Base-by-base conservation (phyloP, 176 grass and related monocot genomes). In the Aegilops bicornis region DNA sequence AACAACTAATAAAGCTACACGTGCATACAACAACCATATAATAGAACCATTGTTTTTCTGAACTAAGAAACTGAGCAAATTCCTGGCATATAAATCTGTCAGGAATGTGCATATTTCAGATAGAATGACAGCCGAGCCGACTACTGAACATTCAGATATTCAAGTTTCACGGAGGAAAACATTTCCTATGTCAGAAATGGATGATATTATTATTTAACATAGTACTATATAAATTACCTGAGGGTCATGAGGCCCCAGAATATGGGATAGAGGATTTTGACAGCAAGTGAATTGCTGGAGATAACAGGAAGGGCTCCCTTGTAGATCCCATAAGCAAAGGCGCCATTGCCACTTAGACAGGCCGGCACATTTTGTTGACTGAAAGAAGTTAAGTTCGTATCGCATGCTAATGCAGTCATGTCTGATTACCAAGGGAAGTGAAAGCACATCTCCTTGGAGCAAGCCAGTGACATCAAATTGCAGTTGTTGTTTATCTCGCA, bases 221-320 rank as follows among this genome's bases (percentile, higher is more conserved):
- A 61, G 6, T 31, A 15, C 1, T 17, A 58, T 23, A 11, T 73
- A 50, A 42, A 54, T 83, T 94, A 98, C 96, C 96, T 98, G 68
- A 98, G 94, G 59, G 93, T 92, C 92, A 98, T 98, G 19, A 98
- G 96, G 43, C 96, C 96, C 96, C 96, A 98, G 62, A 98, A 98
- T 88, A 98, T 96, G 42, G 96, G 96, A 67, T 96, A 98, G 54
- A 98, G 92, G 45, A 96, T 92, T 81, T 98, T 98, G 32, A 98
- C 90, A 64, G 89, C 84, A 73, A 98, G 92, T 3, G 93, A 96
- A 79, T 91, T 92, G 83, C 94, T 98, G 2, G 96, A 98, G 69
- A 98, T 95, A 64, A 98, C 93, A 69, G 96, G 96, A 37, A 98
- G 93, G 71, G 94, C 96, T 23, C 87, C 73, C 52, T 91, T 85